These are phyloP conservation scores for Fraxinus ornus DNA, from an alignment of 305 asterid species.

Conservation along the genomic window DNA sequence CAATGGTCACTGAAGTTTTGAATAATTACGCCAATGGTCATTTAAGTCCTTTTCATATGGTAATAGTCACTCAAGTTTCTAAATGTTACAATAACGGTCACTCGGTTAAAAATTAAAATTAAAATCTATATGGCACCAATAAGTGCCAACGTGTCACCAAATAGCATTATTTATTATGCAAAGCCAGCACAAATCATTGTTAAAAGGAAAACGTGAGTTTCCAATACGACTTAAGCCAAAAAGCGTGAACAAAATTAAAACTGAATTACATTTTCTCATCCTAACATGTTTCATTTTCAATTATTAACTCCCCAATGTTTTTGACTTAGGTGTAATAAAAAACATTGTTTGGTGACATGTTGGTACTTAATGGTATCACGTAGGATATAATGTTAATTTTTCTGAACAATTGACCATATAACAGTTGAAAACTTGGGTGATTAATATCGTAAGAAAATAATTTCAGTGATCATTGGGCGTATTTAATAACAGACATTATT, in stretches of 20 bases:
- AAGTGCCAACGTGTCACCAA: neutral
- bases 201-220: neutral
- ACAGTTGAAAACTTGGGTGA: neutral
- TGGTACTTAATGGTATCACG: neutral
- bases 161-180: neutral
- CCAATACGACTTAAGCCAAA: neutral
- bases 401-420: neutral
- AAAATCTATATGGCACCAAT: neutral
- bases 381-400: neutral
- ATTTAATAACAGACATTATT: neutral
- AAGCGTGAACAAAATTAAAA: neutral
- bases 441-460: neutral
- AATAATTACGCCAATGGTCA: neutral
- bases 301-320: neutral
- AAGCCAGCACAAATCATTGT: neutral
- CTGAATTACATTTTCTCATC: neutral
- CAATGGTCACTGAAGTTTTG: neutral
- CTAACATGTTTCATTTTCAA: neutral
- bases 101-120: too few species aligned
- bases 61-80: neutral
- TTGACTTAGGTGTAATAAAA: neutral
- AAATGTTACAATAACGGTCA: neutral
- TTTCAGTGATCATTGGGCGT: neutral
- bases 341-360: neutral
- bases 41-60: neutral